A percentile compares a stretch with the other conserved stretches of the same genome.
phyloP scores from a whole-genome alignment of 805 yeast species.

The Myxozyma nipponensis region DNA sequence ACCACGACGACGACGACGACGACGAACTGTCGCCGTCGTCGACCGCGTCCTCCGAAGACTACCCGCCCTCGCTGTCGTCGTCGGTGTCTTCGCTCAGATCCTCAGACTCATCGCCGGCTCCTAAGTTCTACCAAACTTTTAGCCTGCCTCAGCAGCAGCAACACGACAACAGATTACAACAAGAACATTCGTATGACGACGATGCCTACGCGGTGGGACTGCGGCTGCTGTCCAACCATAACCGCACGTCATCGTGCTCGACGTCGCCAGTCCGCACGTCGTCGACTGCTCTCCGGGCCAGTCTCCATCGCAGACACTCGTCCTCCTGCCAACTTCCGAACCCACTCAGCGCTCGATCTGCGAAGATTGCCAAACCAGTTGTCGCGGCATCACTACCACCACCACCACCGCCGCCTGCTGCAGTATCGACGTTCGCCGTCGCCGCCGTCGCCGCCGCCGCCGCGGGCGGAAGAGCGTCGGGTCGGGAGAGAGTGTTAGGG shows the following conservation, averaged over 20 bases:
- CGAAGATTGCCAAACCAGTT: not conserved
- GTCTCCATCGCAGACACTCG: constrained; percentile 18
- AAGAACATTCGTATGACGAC: not conserved
- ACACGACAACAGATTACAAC: not conserved
- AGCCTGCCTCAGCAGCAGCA: not conserved
- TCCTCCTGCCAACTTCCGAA: constrained; percentile 5
- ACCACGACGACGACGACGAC: not conserved
- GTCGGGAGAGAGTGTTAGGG: too few relatives aligned
- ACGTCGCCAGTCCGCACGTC: not conserved
- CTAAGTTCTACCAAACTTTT: not conserved
- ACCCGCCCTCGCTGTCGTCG: constrained; percentile 4
- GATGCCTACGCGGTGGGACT: not conserved
- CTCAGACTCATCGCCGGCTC: not conserved
- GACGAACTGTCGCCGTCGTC: not conserved
- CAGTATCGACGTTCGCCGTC: constrained; percentile 1
- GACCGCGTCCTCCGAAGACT: not conserved
- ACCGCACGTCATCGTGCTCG: not conserved
- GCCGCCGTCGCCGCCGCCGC: not conserved
- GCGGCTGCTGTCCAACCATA: not conserved
- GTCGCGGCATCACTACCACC: not conserved
- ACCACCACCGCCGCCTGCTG: not conserved
- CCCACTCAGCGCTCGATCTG: not conserved
- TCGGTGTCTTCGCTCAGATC: constrained; percentile 1
- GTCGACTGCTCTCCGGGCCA: not conserved
- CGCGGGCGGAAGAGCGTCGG: too few relatives aligned